Evolutionary conservation across 2,329 filamentous ascomycete genomes (phyloP).

Genomic region (Neospermospora avenae): DNA sequence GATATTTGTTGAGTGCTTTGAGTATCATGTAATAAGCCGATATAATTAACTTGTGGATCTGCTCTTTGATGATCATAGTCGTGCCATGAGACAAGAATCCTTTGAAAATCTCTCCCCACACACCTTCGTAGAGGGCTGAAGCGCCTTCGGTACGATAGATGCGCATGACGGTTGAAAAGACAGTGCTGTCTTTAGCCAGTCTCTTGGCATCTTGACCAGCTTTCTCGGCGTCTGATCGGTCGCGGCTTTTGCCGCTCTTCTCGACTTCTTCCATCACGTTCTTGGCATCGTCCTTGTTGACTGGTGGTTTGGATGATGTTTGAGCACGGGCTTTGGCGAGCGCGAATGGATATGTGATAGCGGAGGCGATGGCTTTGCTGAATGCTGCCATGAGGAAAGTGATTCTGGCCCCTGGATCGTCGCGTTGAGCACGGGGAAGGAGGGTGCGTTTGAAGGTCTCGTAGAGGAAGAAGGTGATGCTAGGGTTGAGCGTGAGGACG

Average conservation of each 20-base stretch:
- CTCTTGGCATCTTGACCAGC: constrained; percentile 24
- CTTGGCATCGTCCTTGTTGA: constrained; percentile 30
- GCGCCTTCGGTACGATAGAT: constrained; percentile 63
- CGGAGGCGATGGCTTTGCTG: constrained; percentile 74
- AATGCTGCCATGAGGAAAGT: constrained; percentile 69
- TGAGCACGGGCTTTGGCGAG: constrained; percentile 80
- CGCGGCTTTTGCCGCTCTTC: constrained; percentile 36
- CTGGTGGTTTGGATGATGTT: constrained; percentile 45
- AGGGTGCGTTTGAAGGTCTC: constrained; percentile 62
- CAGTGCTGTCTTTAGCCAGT: constrained; percentile 42
- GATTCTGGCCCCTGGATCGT: constrained; percentile 49
- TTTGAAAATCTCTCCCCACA: constrained; percentile 73
- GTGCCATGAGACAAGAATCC: constrained; percentile 83
- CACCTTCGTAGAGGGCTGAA: constrained; percentile 68
- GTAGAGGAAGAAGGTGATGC: constrained; percentile 81
- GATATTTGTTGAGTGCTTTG: constrained; percentile 43
- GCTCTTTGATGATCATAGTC: constrained; percentile 83
- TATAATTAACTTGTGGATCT: constrained; percentile 69
- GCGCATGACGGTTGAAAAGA: constrained; percentile 60
- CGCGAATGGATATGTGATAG: constrained; percentile 80
- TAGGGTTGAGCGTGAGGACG: constrained; percentile 79
- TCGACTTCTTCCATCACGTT: constrained; percentile 31
- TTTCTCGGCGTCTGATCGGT: constrained; percentile 30
- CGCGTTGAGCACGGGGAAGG: constrained; percentile 50
- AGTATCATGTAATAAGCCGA: constrained; percentile 66